Percentiles rank a stretch among this genome's conserved stretches.
Evolutionary conservation across 805 yeast genomes (phyloP).

Genomic region (Sugiyamaella floridensis): DNA sequence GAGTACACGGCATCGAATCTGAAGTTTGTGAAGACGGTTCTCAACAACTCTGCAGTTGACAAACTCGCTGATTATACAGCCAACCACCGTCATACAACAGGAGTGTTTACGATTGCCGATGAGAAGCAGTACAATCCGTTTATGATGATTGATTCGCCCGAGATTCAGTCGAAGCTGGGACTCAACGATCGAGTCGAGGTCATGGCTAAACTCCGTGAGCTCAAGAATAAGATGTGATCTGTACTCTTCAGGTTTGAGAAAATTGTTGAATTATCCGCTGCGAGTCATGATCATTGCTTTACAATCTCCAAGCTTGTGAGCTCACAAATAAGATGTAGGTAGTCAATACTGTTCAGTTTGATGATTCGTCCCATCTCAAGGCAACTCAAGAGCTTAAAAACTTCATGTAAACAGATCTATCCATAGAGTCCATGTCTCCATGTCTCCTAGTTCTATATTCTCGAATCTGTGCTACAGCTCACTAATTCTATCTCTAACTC

Average conservation of each 20-base stretch:
- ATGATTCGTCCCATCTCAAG: too few relatives aligned
- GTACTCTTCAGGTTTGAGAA: not conserved
- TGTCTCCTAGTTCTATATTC: too few relatives aligned
- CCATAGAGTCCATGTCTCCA: too few relatives aligned
- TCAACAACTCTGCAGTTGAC: conserved; percentile 46
- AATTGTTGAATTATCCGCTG: too few relatives aligned
- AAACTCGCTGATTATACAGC: conserved; percentile 46
- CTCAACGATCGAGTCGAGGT: conserved; percentile 44
- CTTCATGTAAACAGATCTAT: too few relatives aligned
- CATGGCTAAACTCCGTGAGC: conserved; percentile 64
- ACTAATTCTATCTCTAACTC: too few relatives aligned
- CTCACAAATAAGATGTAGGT: conserved; percentile 67
- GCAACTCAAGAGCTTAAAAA: too few relatives aligned
- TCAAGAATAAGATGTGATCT: conserved; percentile 57
- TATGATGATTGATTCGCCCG: conserved; percentile 66
- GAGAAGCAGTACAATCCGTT: conserved; percentile 84
- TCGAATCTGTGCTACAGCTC: too few relatives aligned
- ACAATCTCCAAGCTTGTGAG: too few relatives aligned
- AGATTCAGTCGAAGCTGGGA: conserved; percentile 54
- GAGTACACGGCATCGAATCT: conserved; percentile 86
- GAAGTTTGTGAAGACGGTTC: conserved; percentile 62
- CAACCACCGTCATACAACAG: conserved; percentile 70
- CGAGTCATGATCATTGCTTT: too few relatives aligned
- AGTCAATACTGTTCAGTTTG: conserved; percentile 7
- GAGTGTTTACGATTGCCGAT: conserved; percentile 74